A percentile compares a stretch with the other conserved stretches of the same genome.
Conservation (phyloP, 108 stramenopile genomes). For the Fragilaria radians region DNA sequence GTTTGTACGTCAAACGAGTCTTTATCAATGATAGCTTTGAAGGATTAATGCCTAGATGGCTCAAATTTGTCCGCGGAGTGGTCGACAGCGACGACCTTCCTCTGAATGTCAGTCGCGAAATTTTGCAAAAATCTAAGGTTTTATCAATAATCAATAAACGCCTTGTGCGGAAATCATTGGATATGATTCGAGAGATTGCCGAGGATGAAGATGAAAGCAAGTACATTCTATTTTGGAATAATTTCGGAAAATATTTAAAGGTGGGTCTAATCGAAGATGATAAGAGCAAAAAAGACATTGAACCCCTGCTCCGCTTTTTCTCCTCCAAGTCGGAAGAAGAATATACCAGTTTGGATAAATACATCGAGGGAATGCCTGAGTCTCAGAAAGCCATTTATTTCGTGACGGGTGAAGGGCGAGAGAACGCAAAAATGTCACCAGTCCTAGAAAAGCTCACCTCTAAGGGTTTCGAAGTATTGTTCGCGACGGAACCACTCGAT, state of each 20-base stretch:
- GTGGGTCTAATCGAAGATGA: constrained; percentile 92
- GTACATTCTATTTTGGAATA: constrained; percentile 88
- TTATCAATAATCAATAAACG: constrained; percentile 96
- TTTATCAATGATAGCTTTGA: constrained; percentile 99
- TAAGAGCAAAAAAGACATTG: constrained; percentile 83
- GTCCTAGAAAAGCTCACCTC: constrained; percentile 86
- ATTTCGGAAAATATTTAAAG: constrained; percentile 97
- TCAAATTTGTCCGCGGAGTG: constrained; percentile 93
- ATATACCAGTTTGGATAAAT: constrained; percentile 80
- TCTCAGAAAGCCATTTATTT: constrained; percentile 93
- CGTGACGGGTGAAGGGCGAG: constrained; percentile 90
- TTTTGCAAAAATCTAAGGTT: constrained; percentile 96
- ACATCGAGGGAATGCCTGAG: constrained; percentile 87
- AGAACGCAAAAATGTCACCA: constrained; percentile 75
- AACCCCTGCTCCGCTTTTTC: constrained; percentile 79
- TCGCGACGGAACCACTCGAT: constrained; percentile 93
- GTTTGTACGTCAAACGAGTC: constrained; percentile 97
- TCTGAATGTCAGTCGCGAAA: constrained; percentile 95
- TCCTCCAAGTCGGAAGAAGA: constrained; percentile 78
- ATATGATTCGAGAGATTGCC: constrained; percentile 88
- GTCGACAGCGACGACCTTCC: constrained; percentile 96
- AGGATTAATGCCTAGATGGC: constrained; percentile 95
- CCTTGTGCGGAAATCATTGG: constrained; percentile 92
- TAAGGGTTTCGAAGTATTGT: constrained; percentile 89
- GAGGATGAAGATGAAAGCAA: constrained; percentile 67